Evolutionary conservation across 768 basidiomycete genomes (phyloP).

Genomic region (Rhizopogon rudus): DNA sequence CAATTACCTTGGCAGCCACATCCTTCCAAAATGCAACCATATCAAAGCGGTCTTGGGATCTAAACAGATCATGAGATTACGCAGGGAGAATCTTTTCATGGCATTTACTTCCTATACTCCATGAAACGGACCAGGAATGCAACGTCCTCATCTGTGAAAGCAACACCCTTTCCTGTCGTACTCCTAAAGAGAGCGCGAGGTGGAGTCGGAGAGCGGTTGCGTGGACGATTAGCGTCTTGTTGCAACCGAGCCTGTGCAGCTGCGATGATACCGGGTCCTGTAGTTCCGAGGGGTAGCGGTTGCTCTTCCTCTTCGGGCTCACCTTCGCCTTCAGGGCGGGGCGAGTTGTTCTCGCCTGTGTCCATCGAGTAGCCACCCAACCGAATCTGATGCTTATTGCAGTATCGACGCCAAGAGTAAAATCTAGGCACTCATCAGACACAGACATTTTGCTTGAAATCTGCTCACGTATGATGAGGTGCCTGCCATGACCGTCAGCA

Average conservation of each 20-base stretch:
- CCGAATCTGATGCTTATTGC: slow-evolving; percentile 91
- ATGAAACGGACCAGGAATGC: slow-evolving; percentile 72
- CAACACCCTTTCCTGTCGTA: slow-evolving; percentile 87
- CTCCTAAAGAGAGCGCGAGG: slow-evolving; percentile 76
- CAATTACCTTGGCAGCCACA: slow-evolving; percentile 55
- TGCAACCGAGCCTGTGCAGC: slow-evolving; percentile 38
- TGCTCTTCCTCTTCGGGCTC: slow-evolving; percentile 40
- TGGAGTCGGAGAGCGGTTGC: slow-evolving; percentile 74
- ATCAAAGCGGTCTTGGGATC: slow-evolving; percentile 56
- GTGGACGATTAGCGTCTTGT: slow-evolving; percentile 31
- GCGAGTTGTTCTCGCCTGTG: slow-evolving; percentile 43
- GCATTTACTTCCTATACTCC: slow-evolving; percentile 65
- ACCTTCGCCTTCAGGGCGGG: slow-evolving; percentile 36
- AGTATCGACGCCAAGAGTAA: slow-evolving; percentile 89
- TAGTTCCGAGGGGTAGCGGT: slow-evolving; percentile 26
- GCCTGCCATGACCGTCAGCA: slow-evolving; percentile 42
- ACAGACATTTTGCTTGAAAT: not conserved
- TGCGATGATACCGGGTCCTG: slow-evolving; percentile 41
- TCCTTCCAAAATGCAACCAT: slow-evolving; percentile 83
- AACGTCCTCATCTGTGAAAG: slow-evolving; percentile 82
- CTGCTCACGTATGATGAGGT: slow-evolving; percentile 79
- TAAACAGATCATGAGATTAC: slow-evolving; percentile 20
- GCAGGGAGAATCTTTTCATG: not conserved
- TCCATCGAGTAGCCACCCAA: slow-evolving; percentile 82
- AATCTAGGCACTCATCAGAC: slow-evolving; percentile 43